Conservation (phyloP, 768 basidiomycete species). For the Mycena crocata region DNA sequence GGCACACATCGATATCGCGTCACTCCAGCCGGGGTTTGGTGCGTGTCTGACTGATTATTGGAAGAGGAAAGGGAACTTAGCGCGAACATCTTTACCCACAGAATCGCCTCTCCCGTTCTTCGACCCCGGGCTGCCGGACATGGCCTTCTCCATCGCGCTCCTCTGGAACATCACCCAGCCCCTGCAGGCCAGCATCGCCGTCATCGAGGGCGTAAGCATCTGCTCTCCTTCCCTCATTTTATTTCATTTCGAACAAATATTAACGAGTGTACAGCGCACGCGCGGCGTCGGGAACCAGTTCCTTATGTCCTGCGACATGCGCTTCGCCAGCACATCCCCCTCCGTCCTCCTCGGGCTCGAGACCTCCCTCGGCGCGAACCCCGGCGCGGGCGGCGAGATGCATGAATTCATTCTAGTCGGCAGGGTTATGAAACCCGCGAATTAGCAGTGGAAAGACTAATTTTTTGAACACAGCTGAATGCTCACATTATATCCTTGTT, state of each 20-base stretch:
- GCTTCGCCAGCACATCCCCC: constrained; percentile 10
- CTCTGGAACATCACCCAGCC: constrained; percentile 3
- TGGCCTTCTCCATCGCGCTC: constrained; percentile 2
- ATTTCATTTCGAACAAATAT: background rate
- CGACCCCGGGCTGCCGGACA: background rate
- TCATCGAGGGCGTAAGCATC: background rate
- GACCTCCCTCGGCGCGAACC: constrained; percentile 17
- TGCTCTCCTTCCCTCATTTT: background rate
- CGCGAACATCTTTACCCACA: background rate
- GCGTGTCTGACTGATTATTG: background rate
- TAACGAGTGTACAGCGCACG: constrained; percentile 1
- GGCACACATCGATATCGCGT: background rate
- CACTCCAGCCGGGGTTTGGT: background rate
- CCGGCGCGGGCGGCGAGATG: constrained; percentile 17
- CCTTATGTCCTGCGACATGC: constrained; percentile 24
- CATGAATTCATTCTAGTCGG: too few relatives aligned
- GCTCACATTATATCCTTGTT: too few relatives aligned
- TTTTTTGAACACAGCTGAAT: too few relatives aligned
- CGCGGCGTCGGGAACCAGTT: constrained; percentile 21
- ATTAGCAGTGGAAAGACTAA: too few relatives aligned
- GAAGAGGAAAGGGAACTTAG: background rate
- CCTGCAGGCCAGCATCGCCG: background rate
- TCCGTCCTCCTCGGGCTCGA: constrained; percentile 18
- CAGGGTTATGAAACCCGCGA: too few relatives aligned
- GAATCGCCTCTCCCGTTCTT: background rate